These are phyloP conservation scores for Lagenidium giganteum DNA, from an alignment of 352 stramenopile genomes.

Conservation along the genomic window DNA sequence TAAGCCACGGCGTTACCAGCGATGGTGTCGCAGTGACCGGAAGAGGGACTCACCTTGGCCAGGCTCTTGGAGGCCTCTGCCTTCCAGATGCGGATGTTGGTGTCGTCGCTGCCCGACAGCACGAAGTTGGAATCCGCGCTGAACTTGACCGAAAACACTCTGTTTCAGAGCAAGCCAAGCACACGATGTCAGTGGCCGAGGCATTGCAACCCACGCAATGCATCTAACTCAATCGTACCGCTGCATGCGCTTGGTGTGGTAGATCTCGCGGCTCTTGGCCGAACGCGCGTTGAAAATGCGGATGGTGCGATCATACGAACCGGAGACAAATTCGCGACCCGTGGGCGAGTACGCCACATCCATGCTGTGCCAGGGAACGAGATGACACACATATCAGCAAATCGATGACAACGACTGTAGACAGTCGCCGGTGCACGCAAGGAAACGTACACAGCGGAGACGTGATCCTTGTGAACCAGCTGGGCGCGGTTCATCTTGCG, in stretches of 20 bases:
- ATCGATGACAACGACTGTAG: too few relatives aligned
- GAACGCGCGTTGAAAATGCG: slow-evolving; percentile 94
- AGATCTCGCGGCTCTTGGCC: slow-evolving; percentile 88
- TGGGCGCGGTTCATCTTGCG: slow-evolving; percentile 91
- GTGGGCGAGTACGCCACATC: slow-evolving; percentile 96
- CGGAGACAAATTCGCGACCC: slow-evolving; percentile 97
- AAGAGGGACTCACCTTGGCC: slow-evolving; percentile 68
- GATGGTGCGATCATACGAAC: slow-evolving; percentile 98
- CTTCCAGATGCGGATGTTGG: slow-evolving; percentile 99
- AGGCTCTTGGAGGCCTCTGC: slow-evolving; percentile 92
- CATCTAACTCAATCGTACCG: slow-evolving; percentile 35
- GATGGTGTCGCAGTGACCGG: too few relatives aligned
- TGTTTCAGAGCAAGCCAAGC: slow-evolving; percentile 8
- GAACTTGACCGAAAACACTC: slow-evolving; percentile 85
- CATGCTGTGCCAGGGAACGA: slow-evolving; percentile 67
- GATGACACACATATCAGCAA: neutral
- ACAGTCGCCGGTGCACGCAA: neutral
- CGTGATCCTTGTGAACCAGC: slow-evolving; percentile 99
- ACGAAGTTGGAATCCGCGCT: slow-evolving; percentile 93
- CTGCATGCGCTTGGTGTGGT: slow-evolving; percentile 99
- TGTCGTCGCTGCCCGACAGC: slow-evolving; percentile 98
- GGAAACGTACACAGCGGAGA: slow-evolving; percentile 90
- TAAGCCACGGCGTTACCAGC: neutral
- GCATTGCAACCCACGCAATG: slow-evolving; percentile 1
- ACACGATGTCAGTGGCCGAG: slow-evolving; percentile 5